These are phyloP conservation scores for Cyamopsis tetragonoloba DNA, from an alignment of 306 rosid species.

Conservation along the genomic window DNA sequence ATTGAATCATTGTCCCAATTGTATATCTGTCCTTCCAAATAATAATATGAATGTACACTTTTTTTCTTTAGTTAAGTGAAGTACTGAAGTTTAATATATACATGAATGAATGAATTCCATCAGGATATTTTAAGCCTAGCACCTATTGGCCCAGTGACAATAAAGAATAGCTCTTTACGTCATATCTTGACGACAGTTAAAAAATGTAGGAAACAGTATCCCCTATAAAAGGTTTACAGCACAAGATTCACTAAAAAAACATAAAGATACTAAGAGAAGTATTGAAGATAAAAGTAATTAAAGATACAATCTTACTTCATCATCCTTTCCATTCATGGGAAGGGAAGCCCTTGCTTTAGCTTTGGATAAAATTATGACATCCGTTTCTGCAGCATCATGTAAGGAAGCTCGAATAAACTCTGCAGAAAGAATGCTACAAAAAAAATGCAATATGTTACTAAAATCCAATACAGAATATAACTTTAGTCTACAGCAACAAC, in stretches of 20 bases:
- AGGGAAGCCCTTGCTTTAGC: slow-evolving; percentile 75
- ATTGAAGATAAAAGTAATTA: not conserved
- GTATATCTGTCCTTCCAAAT: not conserved
- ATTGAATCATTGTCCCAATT: not conserved
- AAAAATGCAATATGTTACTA: slow-evolving; percentile 49
- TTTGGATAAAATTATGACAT: slow-evolving; percentile 60
- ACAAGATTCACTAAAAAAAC: slow-evolving; percentile 14
- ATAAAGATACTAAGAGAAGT: not conserved
- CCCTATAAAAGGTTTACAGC: slow-evolving; percentile 12
- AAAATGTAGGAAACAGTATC: not conserved
- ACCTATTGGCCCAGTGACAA: not conserved
- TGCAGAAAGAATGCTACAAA: slow-evolving; percentile 95
- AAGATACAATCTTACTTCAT: slow-evolving; percentile 55
- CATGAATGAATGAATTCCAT: not conserved
- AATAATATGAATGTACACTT: not conserved
- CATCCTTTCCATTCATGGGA: slow-evolving; percentile 66
- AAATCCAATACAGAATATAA: not conserved
- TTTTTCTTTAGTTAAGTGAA: too few relatives aligned
- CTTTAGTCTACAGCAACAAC: too few relatives aligned
- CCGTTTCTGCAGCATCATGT: slow-evolving; percentile 73
- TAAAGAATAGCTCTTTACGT: slow-evolving; percentile 8
- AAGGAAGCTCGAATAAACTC: slow-evolving; percentile 84
- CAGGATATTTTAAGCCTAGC: not conserved
- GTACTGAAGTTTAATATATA: not conserved
- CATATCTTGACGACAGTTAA: not conserved